Conservation (phyloP, 108 stramenopile genomes). For the Cyclostephanos tholiformis region DNA sequence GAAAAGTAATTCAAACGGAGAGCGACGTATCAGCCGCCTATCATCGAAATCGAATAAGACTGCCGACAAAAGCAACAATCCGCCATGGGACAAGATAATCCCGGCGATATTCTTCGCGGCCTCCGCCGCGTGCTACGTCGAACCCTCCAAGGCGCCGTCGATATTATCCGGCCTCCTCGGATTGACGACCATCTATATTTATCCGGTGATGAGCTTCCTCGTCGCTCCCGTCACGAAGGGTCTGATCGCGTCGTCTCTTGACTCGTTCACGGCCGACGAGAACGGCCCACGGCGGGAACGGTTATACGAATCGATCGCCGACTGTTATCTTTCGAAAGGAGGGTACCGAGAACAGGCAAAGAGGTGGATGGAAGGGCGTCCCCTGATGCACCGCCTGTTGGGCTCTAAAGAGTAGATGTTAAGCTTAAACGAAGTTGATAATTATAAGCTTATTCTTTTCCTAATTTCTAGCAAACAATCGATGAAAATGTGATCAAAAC, state of each 20-base stretch:
- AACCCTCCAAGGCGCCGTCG: slow-evolving; percentile 21
- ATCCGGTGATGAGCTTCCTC: slow-evolving; percentile 17
- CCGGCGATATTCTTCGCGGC: slow-evolving; percentile 19
- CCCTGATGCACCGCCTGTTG: no score
- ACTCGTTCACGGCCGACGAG: slow-evolving; percentile 21
- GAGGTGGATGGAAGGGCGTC: no score
- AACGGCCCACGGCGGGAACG: slow-evolving; percentile 20
- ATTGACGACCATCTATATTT: slow-evolving; percentile 19
- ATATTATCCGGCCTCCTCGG: slow-evolving; percentile 20
- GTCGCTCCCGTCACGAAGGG: slow-evolving; percentile 23
- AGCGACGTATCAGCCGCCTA: not conserved
- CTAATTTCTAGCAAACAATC: no score
- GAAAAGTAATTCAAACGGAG: not conserved
- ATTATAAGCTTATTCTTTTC: no score
- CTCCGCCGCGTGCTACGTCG: slow-evolving; percentile 21
- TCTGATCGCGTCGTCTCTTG: slow-evolving; percentile 21
- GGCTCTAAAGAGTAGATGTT: no score
- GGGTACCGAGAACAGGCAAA: no score
- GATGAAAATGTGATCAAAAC: no score
- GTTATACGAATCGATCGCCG: slow-evolving; percentile 24
- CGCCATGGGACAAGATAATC: slow-evolving; percentile 26
- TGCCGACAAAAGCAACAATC: not conserved
- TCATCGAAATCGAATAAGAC: not conserved
- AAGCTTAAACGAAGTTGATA: no score
- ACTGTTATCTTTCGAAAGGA: no score